Base-by-base conservation (phyloP, 2,329 filamentous ascomycete genomes). In the Clonostachys sp. region DNA sequence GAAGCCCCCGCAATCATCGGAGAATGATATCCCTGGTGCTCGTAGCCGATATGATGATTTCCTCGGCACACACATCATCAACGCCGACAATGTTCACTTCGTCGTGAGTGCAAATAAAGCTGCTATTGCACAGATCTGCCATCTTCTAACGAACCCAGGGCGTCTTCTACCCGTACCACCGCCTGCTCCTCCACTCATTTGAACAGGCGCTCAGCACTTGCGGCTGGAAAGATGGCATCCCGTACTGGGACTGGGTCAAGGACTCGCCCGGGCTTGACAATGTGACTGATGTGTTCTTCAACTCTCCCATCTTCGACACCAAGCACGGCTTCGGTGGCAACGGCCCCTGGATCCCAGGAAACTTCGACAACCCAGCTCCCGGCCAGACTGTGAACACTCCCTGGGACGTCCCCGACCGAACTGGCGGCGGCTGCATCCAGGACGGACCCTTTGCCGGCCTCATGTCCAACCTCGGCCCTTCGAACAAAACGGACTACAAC, bases 101-200 rank as follows among this genome's bases (percentile, higher is more conserved):
- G 24, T 30, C 10, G 24, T 30, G 24, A 30, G 24, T 30, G 24
- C 24, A 30, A 9, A 30, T 10, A 9, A 30, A 30, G 9, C 24
- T 8, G 2, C 9, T 9, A 10, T 30, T 30, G 24, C 24, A 30
- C 24, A 30, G 4, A 4, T 30, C 24, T 30, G 24, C 24, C 24
- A 10, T 30, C 24, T 30, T 2, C 24, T 30, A 30, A 30, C 9
- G 6, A 30, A 30, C 10, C 3, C 14, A 48, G 46, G 48, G 46
- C 42, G 46, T 43, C 7, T 68, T 68, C 50, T 57, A 68, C 14
- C 64, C 65, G 2, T 68, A 58, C 55, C 66, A 69, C 48, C 60
- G 64, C 14, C 58, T 55, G n/a, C 55, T 61, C 44, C 50, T 66
- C n/a, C 54, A 61, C 33, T 47, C 59, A 7, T 64, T 66, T 47